Conservation (phyloP, 352 stramenopile genomes). For the Globisporangium yorkense region DNA sequence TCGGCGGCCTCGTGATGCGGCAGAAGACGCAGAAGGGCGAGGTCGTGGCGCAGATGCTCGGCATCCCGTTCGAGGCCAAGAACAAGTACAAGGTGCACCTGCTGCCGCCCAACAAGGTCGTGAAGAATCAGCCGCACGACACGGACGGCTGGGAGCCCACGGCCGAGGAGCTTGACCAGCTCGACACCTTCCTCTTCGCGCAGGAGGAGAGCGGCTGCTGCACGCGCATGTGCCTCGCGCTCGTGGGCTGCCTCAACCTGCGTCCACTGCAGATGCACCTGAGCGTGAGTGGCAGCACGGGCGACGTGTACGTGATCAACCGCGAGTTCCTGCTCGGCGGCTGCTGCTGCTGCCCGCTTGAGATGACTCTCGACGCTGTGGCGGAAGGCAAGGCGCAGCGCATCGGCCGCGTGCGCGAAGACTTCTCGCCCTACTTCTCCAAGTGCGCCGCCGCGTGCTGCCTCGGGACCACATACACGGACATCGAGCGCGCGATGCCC, state of each 20-base stretch:
- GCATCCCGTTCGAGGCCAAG: constrained; percentile 40
- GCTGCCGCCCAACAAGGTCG: constrained; percentile 38
- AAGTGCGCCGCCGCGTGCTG: constrained; percentile 37
- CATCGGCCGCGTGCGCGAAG: constrained; percentile 42
- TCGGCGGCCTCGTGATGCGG: constrained; percentile 39
- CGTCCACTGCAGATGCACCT: constrained; percentile 46
- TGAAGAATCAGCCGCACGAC: constrained; percentile 44
- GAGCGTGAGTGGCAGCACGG: constrained; percentile 23
- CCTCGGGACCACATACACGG: constrained; percentile 54
- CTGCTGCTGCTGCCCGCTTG: constrained; percentile 27
- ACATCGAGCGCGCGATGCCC: constrained; percentile 45
- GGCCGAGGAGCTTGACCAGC: constrained; percentile 32
- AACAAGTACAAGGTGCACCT: constrained; percentile 58
- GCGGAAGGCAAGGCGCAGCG: constrained; percentile 14
- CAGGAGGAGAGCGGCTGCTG: constrained; percentile 33
- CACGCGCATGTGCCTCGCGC: constrained; percentile 27
- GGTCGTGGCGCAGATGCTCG: constrained; percentile 41
- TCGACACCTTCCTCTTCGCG: constrained; percentile 44
- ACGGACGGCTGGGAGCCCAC: constrained; percentile 38
- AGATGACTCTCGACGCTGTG: constrained; percentile 37
- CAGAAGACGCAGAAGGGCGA: constrained; percentile 47
- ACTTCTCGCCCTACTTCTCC: constrained; percentile 47
- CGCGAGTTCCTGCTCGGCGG: constrained; percentile 32
- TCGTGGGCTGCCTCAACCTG: constrained; percentile 29
- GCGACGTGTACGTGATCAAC: constrained; percentile 45